A percentile compares a stretch with the other conserved stretches of the same genome.
Evolutionary conservation across 2,329 filamentous ascomycete species (phyloP).

Genomic region (Claviceps africana): DNA sequence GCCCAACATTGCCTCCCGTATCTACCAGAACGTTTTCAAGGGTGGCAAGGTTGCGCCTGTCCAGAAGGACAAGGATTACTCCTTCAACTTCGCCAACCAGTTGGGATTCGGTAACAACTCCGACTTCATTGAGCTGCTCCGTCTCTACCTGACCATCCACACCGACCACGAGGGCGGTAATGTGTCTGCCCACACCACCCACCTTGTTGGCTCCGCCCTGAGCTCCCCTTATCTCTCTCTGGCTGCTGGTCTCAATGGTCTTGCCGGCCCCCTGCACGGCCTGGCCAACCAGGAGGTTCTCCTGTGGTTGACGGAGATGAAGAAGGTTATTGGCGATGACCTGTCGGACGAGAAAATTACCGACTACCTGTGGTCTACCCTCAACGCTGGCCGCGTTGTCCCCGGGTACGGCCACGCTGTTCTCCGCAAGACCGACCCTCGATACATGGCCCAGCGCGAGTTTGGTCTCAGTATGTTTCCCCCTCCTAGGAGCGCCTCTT

Average conservation of each 20-base stretch:
- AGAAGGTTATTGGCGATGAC: constrained; percentile 84
- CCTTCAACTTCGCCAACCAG: constrained; percentile 99
- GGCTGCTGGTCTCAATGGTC: constrained; percentile 91
- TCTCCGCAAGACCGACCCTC: constrained; percentile 98
- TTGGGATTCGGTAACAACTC: constrained; percentile 89
- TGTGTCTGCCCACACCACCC: constrained; percentile 95
- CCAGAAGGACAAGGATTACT: constrained; percentile 99
- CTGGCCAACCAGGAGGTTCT: constrained; percentile 99
- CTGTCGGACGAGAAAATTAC: constrained; percentile 93
- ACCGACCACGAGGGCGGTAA: constrained; percentile 99
- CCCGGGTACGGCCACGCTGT: constrained; percentile 98
- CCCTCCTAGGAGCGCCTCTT: background rate
- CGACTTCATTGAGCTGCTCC: constrained; percentile 96
- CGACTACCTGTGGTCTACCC: constrained; percentile 96
- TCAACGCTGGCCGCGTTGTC: constrained; percentile 90
- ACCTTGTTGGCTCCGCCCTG: constrained; percentile 90
- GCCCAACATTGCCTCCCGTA: constrained; percentile 91
- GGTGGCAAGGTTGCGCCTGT: constrained; percentile 93
- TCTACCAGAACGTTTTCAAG: constrained; percentile 99
- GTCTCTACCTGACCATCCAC: constrained; percentile 99
- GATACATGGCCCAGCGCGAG: constrained; percentile 95
- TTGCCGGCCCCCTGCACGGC: constrained; percentile 95
- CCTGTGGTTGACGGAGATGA: constrained; percentile 99
- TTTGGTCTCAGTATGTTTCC: constrained; percentile 55
- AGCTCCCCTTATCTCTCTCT: constrained; percentile 96